Base-by-base conservation (phyloP, 1,284 basidiomycete species). In the Ganoderma lucidum region DNA sequence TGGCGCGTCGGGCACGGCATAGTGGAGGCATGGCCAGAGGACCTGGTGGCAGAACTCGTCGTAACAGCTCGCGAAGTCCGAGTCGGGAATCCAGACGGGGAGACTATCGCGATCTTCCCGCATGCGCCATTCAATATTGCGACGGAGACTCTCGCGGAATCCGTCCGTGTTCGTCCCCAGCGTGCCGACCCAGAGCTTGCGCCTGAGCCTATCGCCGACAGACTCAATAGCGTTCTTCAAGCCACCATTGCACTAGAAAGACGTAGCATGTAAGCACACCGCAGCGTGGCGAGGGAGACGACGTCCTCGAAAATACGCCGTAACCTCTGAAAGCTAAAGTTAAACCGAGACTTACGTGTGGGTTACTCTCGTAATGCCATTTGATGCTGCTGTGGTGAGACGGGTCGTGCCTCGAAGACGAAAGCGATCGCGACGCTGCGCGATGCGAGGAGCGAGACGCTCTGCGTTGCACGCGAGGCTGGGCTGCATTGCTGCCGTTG, bases 31-130 rank as follows among this genome's bases (percentile, higher is more conserved):
- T 0, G 95, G 95, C 95, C 95, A 96, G 39, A 96, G 86, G 37
- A 96, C 93, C 78, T 94, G 93, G 76, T 96, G 95, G 79, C 95
- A 96, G 79, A 95, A 96, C 74, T 93, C 91, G 78, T 95, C 93
- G 75, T 96, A 96, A 77, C 88, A 91, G 68, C 88, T 87, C 72
- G 89, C 86, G 71, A 95, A 95, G 76, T 93, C 92, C 0, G 84
- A 83, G 74, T 93, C 91, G 0, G 90, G 88, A 63, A 96, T 90
- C 94, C 94, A 96, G 30, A 96, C 93, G 0, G 93, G 91, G 6
- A 90, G 75, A 74, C 88, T 89, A 0, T 86, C 82, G 48, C 86
- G 83, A 74, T 92, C 83, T 6, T 85, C 80, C 62, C 84, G 76
- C 84, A 95, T 88, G 48, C 88, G 82, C 58, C 81, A 76, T 73